A percentile compares a stretch with the other conserved stretches of the same genome.
These are phyloP conservation scores for Microglena sp. DNA, from an alignment of 139 green algal genomes.

Conservation along the genomic window DNA sequence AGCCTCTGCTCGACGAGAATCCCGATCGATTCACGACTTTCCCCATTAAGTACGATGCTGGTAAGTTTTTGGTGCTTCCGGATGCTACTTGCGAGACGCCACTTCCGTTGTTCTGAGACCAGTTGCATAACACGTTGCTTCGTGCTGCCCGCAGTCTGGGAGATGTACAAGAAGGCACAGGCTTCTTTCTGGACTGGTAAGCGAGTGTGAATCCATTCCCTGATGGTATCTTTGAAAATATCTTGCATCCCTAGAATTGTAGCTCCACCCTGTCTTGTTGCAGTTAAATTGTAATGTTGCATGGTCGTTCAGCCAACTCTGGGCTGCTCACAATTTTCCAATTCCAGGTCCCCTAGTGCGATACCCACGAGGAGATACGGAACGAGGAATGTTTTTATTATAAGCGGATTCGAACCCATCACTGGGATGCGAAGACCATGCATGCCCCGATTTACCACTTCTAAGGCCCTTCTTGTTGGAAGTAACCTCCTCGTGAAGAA, in stretches of 20 bases:
- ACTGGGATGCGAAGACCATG: no score
- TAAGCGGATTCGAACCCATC: no score
- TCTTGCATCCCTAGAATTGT: not conserved
- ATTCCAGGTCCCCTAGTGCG: no score
- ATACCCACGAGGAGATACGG: no score
- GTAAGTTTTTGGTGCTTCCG: constrained; percentile 78
- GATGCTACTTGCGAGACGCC: not conserved
- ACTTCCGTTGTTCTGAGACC: constrained; percentile 41
- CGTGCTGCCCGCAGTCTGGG: constrained; percentile 71
- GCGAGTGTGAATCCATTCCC: not conserved
- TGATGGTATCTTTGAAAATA: not conserved
- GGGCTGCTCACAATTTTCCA: not conserved
- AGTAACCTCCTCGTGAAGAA: no score
- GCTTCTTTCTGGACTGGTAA: constrained; percentile 89
- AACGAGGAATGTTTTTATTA: no score
- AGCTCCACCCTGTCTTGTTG: not conserved
- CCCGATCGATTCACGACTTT: constrained; percentile 91
- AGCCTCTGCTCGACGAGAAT: constrained; percentile 80
- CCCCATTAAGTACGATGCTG: constrained; percentile 83
- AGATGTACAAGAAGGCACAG: constrained; percentile 96
- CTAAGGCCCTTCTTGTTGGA: no score
- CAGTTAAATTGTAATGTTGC: not conserved
- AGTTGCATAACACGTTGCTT: constrained; percentile 81
- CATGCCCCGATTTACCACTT: no score
- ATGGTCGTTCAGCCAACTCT: not conserved